phyloP scores from a whole-genome alignment of 148 eudicot genomes.

The Euryodendron excelsum region DNA sequence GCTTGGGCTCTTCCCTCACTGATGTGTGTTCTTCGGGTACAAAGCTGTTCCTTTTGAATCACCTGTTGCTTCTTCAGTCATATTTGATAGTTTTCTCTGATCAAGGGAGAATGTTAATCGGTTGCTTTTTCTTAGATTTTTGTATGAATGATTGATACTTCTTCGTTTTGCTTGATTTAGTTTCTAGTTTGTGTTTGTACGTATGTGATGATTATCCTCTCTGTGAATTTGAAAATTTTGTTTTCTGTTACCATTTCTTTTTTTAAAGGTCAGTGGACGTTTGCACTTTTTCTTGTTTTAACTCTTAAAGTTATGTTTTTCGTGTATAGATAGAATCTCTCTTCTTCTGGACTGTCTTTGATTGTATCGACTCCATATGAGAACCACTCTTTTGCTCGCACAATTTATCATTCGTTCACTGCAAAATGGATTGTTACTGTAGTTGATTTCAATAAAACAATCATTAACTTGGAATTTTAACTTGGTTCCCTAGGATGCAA shows the following conservation, averaged over 20 bases:
- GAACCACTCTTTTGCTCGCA: not conserved
- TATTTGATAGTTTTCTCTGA: not conserved
- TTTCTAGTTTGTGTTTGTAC: not conserved
- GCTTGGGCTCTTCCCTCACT: slow-evolving; percentile 76
- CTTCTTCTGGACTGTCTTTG: not conserved
- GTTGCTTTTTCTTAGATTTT: not conserved
- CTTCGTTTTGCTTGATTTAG: not conserved
- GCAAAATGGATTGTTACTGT: not conserved
- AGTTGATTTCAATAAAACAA: not conserved
- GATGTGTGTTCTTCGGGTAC: slow-evolving; percentile 48
- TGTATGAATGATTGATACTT: not conserved
- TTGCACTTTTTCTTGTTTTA: not conserved
- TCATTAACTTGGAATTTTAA: not conserved
- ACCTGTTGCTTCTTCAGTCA: not conserved
- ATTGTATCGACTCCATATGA: not conserved
- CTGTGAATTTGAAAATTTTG: too few species aligned
- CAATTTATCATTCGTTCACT: not conserved
- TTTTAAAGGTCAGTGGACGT: not conserved
- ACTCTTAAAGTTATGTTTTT: not conserved
- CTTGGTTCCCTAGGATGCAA: not conserved
- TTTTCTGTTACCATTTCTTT: not conserved
- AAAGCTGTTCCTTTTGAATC: not conserved
- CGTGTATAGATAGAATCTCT: not conserved
- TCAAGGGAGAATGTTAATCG: not conserved
- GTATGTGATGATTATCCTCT: not conserved